Conservation (phyloP, 2,329 filamentous ascomycete genomes). For the Verruconis gallopava region DNA sequence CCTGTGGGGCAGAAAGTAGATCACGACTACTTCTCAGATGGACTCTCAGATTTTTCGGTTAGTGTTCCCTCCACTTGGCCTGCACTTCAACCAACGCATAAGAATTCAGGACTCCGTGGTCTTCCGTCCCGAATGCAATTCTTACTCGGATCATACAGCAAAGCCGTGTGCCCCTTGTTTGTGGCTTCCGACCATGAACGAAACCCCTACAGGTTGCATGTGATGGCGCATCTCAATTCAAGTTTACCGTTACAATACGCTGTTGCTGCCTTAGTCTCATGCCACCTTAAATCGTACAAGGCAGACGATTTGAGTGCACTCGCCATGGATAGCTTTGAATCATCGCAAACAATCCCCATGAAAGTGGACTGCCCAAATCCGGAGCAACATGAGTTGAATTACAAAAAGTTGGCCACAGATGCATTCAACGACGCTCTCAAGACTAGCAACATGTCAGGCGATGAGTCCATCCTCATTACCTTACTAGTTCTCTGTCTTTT, state of each 20-base stretch:
- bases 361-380: too few relatives aligned
- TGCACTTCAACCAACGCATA: slow-evolving; percentile 32
- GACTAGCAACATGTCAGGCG: slow-evolving; percentile 58
- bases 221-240: slow-evolving; percentile 61
- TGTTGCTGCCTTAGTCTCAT: slow-evolving; percentile 65
- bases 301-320: neutral
- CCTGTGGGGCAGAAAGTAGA: neutral
- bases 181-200: slow-evolving; percentile 77
- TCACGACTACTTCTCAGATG: slow-evolving; percentile 5
- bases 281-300: neutral
- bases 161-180: slow-evolving; percentile 81
- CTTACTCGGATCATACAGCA: slow-evolving; percentile 87
- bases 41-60: neutral
- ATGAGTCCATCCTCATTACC: slow-evolving; percentile 79
- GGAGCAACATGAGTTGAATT: too few relatives aligned
- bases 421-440: slow-evolving; percentile 73
- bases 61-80: slow-evolving; percentile 12
- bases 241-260: slow-evolving; percentile 74
- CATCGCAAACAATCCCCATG: too few relatives aligned
- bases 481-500: slow-evolving; percentile 82
- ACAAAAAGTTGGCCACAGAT: neutral
- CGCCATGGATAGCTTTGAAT: too few relatives aligned
- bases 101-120: slow-evolving; percentile 42
- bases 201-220: slow-evolving; percentile 77
- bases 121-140: slow-evolving; percentile 70